Evolutionary conservation across 306 rosid species (phyloP), one percentile per base, ranked within the genome.

Genomic region (Ormosia semicastrata): DNA sequence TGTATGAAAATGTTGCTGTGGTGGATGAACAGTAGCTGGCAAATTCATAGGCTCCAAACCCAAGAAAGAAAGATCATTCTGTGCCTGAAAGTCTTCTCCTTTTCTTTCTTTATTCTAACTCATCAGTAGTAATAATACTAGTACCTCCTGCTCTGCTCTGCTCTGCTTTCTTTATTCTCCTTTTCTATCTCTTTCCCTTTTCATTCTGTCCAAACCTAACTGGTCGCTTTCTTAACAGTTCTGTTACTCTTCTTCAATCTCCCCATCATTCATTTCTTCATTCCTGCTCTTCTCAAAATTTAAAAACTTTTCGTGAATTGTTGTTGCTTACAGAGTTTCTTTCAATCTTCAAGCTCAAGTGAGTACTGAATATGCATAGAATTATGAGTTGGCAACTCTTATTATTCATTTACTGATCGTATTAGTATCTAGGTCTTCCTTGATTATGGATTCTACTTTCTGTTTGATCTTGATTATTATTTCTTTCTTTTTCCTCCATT

Each of bases 381-480:
- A 83, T 18, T 18, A 2, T 57, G 14, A 47, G 33, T 24, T 65
- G 17, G 40, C 17, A 67, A 30, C 70, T 68, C 10, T 32, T 82
- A 33, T 46, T 67, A 13, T 79, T 36, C 12, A 11, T 73, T 52
- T 17, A n/a, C n/a, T 41, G 37, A 17, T 49, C 36, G 7, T 70
- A 73, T 67, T 70, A 67, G 87, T 73, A 64, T 83, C 87, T 79
- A 77, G 75, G 73, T 62, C 17, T 85, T 82, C 52, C 79, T 73
- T 84, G 15, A 33, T 52, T 69, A 29, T 70, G 75, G 9, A 24
- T 46, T 73, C 47, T 64, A 41, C 56, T 47, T 49, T 71, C 9
- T 41, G 41, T 53, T 62, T 44, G 47, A 34, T 71, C 60, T 69
- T 34, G 32, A 46, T 36, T 43, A 18, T 29, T 71, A 29, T 30